A percentile compares a stretch with the other conserved stretches of the same genome.
phyloP scores from a whole-genome alignment of 345 rosid species.

The Cardiospermum halicacabum region DNA sequence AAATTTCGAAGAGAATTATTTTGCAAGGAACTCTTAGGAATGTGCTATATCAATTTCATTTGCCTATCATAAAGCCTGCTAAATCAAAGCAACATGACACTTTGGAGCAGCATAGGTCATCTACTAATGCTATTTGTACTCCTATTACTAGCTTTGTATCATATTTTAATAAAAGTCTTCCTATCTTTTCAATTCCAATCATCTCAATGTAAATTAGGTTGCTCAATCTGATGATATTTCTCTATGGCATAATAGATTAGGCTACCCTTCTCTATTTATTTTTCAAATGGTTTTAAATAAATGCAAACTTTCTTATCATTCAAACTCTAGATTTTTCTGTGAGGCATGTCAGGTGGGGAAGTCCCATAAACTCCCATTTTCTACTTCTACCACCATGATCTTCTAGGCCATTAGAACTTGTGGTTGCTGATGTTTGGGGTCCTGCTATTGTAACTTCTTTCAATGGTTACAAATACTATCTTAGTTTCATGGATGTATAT shows the following conservation, averaged over 20 bases:
- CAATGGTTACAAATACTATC: neutral
- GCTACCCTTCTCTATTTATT: neutral
- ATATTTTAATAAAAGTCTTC: too few species aligned
- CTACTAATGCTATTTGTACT: too few species aligned
- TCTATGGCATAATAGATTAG: neutral
- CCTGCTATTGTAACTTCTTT: neutral
- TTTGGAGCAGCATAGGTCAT: too few species aligned
- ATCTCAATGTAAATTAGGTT: too few species aligned
- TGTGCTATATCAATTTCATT: neutral
- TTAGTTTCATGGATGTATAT: neutral
- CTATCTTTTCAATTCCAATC: too few species aligned
- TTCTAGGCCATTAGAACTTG: neutral
- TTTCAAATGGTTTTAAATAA: too few species aligned
- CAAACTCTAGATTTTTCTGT: neutral
- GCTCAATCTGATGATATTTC: neutral
- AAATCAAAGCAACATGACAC: too few species aligned
- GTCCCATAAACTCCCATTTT: neutral
- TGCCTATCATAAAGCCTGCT: neutral
- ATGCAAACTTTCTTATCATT: neutral
- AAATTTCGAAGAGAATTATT: neutral
- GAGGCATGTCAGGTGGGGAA: neutral
- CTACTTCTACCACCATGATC: neutral
- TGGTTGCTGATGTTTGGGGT: neutral
- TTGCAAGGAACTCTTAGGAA: neutral
- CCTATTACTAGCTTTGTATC: too few species aligned